Percentiles rank a stretch among this genome's conserved stretches.
phyloP scores from a whole-genome alignment of 306 rosid species.

The Datisca glomerata region DNA sequence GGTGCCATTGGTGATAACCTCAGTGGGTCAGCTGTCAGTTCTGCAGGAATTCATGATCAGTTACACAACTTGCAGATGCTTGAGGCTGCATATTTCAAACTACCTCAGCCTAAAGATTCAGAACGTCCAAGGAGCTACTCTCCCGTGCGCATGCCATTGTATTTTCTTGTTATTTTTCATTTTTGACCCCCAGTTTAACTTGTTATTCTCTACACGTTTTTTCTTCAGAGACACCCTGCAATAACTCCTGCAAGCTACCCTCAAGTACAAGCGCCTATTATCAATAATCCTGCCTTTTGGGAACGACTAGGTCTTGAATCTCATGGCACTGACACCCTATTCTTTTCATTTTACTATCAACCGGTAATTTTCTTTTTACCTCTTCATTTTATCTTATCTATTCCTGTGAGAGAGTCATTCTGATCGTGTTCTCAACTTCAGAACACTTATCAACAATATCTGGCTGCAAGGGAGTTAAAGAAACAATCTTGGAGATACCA shows the following conservation, averaged over 20 bases:
- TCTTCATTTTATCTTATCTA: conserved; percentile 1
- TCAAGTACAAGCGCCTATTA: conserved; percentile 87
- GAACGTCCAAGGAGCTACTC: conserved; percentile 79
- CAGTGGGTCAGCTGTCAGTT: conserved; percentile 35
- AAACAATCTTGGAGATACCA: conserved; percentile 99
- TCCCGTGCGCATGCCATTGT: conserved; percentile 59
- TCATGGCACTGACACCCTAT: conserved; percentile 67
- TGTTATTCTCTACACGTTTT: conserved; percentile 10
- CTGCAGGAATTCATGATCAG: conserved; percentile 73
- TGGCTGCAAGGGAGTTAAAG: conserved; percentile 98
- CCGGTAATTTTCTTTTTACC: conserved; percentile 40
- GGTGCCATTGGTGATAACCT: conserved; percentile 87
- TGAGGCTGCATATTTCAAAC: conserved; percentile 64
- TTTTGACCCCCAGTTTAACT: conserved; percentile 4
- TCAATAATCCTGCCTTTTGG: conserved; percentile 94
- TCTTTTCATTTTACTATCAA: conserved; percentile 90
- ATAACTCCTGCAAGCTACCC: conserved; percentile 79
- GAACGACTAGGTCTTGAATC: conserved; percentile 66
- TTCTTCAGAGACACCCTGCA: conserved; percentile 59
- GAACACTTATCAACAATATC: conserved; percentile 91
- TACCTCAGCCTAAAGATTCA: conserved; percentile 85
- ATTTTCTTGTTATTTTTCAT: conserved; percentile 4
- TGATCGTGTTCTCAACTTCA: conserved; percentile 24
- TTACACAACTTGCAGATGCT: conserved; percentile 73
- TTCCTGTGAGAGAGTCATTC: conserved; percentile 2